phyloP scores from a whole-genome alignment of 108 stramenopile species.

The Fragilariopsis cylindrus region DNA sequence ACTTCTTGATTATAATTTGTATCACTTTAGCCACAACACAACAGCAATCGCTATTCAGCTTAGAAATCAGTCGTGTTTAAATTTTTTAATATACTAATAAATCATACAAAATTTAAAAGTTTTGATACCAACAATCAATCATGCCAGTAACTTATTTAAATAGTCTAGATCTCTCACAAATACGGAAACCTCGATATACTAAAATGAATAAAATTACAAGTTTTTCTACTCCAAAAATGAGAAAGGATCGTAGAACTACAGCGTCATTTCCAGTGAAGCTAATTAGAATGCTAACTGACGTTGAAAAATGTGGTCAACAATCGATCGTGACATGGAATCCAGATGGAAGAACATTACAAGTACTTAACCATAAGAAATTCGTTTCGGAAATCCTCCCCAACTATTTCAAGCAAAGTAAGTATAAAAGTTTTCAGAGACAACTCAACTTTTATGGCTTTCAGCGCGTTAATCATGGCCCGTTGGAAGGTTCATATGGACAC shows the following conservation, averaged over 20 bases:
- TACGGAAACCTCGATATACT: too few species aligned
- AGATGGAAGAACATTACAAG: constrained; percentile 53
- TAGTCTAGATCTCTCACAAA: too few species aligned
- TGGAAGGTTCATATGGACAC: constrained; percentile 53
- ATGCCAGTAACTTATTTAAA: too few species aligned
- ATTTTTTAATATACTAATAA: too few species aligned
- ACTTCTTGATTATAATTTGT: too few species aligned
- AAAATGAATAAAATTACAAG: too few species aligned
- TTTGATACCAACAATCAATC: not conserved
- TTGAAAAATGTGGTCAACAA: constrained; percentile 48
- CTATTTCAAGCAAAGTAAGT: constrained; percentile 55
- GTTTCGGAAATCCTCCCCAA: constrained; percentile 46
- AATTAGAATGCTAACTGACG: constrained; percentile 46
- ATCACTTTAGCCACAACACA: too few species aligned
- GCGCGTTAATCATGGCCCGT: constrained; percentile 61
- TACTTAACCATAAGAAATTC: constrained; percentile 52
- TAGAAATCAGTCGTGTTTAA: too few species aligned
- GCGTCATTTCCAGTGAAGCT: constrained; percentile 67
- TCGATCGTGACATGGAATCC: constrained; percentile 64
- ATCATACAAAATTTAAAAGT: too few species aligned
- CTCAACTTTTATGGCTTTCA: constrained; percentile 82
- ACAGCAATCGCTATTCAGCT: too few species aligned
- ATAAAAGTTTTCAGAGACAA: constrained; percentile 70
- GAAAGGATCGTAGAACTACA: not conserved
- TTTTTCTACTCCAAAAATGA: not conserved